phyloP scores from a whole-genome alignment of 1,284 basidiomycete genomes.

The Vanrija humicola region DNA sequence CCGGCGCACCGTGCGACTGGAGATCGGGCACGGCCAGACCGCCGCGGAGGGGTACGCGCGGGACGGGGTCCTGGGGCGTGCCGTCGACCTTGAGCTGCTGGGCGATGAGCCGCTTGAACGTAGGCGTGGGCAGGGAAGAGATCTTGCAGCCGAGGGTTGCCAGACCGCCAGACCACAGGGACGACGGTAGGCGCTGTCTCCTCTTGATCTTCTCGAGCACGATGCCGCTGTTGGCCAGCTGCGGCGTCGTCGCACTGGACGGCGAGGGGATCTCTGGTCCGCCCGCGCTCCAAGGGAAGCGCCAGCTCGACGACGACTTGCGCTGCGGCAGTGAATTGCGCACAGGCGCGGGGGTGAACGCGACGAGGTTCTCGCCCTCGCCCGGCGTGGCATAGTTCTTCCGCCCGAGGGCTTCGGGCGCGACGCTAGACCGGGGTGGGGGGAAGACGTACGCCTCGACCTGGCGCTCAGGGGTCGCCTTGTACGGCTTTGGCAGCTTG shows the following conservation, averaged over 20 bases:
- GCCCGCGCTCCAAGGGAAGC: conserved; percentile 39
- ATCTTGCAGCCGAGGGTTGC: conserved; percentile 41
- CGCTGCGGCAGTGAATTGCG: background rate
- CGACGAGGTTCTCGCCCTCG: conserved; percentile 41
- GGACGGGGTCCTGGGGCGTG: conserved; percentile 23
- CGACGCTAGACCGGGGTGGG: conserved; percentile 40
- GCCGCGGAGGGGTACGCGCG: conserved; percentile 42
- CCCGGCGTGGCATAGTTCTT: conserved; percentile 44
- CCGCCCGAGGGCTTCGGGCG: conserved; percentile 39
- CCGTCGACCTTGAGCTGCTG: conserved; percentile 38
- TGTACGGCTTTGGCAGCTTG: conserved; percentile 32
- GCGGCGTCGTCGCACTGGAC: background rate
- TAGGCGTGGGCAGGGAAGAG: conserved; percentile 37
- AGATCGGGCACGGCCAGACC: conserved; percentile 47
- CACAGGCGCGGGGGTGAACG: conserved; percentile 39
- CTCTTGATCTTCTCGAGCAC: conserved; percentile 3
- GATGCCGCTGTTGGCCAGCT: conserved; percentile 3
- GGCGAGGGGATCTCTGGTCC: background rate
- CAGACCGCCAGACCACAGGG: conserved; percentile 41
- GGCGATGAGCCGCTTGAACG: conserved; percentile 43
- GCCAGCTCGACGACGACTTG: conserved; percentile 26
- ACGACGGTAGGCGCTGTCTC: conserved; percentile 34
- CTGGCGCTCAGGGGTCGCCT: conserved; percentile 36
- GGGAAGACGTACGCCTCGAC: conserved; percentile 52
- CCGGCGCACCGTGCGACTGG: conserved; percentile 42